phyloP scores from a whole-genome alignment of 768 basidiomycete species.

The Lactifluus piperatus region DNA sequence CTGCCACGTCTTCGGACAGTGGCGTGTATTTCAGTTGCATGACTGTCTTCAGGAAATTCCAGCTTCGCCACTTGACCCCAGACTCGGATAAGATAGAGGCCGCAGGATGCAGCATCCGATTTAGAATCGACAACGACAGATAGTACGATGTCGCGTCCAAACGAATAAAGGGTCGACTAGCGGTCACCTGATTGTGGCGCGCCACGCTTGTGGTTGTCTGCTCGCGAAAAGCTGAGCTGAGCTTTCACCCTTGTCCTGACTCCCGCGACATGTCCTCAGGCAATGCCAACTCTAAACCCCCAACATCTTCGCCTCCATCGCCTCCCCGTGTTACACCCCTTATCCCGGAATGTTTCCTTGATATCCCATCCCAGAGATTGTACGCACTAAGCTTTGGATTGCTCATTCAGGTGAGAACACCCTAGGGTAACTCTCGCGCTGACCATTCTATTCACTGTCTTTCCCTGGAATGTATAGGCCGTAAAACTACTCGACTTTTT shows the following conservation, averaged over 20 bases:
- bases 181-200: constrained; percentile 8
- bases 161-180: too few species aligned
- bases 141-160: too few species aligned
- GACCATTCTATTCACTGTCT: not conserved
- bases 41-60: too few species aligned
- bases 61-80: too few species aligned
- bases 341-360: constrained; percentile 66
- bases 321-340: constrained; percentile 32
- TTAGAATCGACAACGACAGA: too few species aligned
- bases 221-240: not conserved
- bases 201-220: not conserved
- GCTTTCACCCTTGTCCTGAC: not conserved
- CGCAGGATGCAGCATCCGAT: too few species aligned
- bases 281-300: constrained; percentile 1
- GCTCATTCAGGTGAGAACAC: constrained; percentile 56
- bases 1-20: too few species aligned
- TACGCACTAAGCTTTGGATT: constrained; percentile 70
- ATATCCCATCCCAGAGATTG: constrained; percentile 70
- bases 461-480: constrained; percentile 36
- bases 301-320: not conserved
- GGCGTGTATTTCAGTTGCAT: too few species aligned
- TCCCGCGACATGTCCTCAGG: not conserved
- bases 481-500: constrained; percentile 69
- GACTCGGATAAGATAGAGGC: too few species aligned
- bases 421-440: not conserved